phyloP scores from a whole-genome alignment of 176 grass and related monocot species.

The Neostapfia colusana region DNA sequence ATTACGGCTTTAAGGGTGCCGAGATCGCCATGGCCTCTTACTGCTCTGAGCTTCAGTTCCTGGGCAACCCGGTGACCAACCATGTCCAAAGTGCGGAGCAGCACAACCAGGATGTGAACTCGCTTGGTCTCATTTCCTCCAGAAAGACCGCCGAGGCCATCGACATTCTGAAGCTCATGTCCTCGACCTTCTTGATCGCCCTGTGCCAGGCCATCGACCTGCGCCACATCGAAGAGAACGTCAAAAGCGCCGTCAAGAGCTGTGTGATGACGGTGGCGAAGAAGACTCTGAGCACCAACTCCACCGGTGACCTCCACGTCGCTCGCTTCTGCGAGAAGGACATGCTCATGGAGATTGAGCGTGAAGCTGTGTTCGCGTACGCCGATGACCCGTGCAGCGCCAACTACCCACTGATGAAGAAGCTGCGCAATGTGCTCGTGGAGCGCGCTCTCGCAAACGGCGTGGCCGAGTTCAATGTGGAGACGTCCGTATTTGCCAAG shows the following conservation, averaged over 20 bases:
- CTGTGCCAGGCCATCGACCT: slow-evolving; percentile 68
- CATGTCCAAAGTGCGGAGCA: slow-evolving; percentile 90
- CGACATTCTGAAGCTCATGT: slow-evolving; percentile 81
- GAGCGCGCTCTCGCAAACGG: slow-evolving; percentile 60
- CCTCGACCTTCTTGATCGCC: slow-evolving; percentile 61
- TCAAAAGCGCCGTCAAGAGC: slow-evolving; percentile 55
- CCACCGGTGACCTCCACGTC: slow-evolving; percentile 45
- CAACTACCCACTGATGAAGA: slow-evolving; percentile 67
- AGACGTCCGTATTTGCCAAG: slow-evolving; percentile 58
- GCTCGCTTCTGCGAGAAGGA: slow-evolving; percentile 64
- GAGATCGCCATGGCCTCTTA: slow-evolving; percentile 88
- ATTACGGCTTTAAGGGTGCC: slow-evolving; percentile 83
- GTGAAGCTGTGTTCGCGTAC: slow-evolving; percentile 60
- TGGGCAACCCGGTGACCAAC: slow-evolving; percentile 85
- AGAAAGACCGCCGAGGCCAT: slow-evolving; percentile 73
- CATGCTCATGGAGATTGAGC: slow-evolving; percentile 53
- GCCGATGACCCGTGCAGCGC: slow-evolving; percentile 71
- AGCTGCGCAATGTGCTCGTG: slow-evolving; percentile 61
- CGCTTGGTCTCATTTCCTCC: slow-evolving; percentile 66
- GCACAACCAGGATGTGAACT: slow-evolving; percentile 92
- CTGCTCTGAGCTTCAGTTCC: slow-evolving; percentile 84
- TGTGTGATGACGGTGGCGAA: slow-evolving; percentile 56
- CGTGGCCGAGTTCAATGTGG: slow-evolving; percentile 39
- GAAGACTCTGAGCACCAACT: slow-evolving; percentile 54
- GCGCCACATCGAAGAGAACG: slow-evolving; percentile 72